Evolutionary conservation across 2,329 filamentous ascomycete genomes (phyloP).

Genomic region (Apiospora saccharicola): DNA sequence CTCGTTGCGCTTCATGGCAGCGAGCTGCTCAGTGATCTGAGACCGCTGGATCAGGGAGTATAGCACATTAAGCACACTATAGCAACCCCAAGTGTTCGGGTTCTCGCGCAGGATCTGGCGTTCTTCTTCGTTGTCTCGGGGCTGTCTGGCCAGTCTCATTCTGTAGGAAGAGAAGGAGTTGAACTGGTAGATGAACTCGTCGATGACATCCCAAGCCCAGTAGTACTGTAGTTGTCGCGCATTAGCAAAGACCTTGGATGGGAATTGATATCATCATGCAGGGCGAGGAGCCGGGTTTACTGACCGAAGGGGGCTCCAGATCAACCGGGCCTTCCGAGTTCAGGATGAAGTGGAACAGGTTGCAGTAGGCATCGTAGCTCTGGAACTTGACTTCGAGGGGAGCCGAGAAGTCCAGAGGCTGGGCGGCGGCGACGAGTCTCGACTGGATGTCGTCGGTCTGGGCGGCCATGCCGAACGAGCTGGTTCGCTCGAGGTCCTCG

Average conservation of each 20-base stretch:
- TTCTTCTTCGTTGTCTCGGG: slow-evolving; percentile 86
- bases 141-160: slow-evolving; percentile 84
- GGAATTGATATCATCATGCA: background rate
- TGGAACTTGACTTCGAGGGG: slow-evolving; percentile 96
- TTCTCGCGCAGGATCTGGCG: slow-evolving; percentile 91
- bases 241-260: background rate
- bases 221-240: slow-evolving; percentile 72
- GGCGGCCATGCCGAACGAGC: slow-evolving; percentile 72
- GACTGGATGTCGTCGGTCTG: slow-evolving; percentile 93
- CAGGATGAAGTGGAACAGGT: slow-evolving; percentile 97
- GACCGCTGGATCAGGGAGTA: slow-evolving; percentile 99
- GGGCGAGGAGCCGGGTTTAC: slow-evolving; percentile 44
- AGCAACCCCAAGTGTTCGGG: slow-evolving; percentile 99
- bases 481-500: slow-evolving; percentile 79
- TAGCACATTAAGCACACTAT: slow-evolving; percentile 98
- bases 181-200: slow-evolving; percentile 99
- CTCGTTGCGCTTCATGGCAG: slow-evolving; percentile 92
- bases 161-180: slow-evolving; percentile 99
- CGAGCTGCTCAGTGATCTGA: slow-evolving; percentile 97
- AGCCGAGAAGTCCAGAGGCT: slow-evolving; percentile 94
- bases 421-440: slow-evolving; percentile 88
- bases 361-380: slow-evolving; percentile 99
- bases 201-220: slow-evolving; percentile 99
- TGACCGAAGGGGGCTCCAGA: slow-evolving; percentile 92
- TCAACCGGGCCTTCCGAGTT: slow-evolving; percentile 99